These are phyloP conservation scores for Coemansia brasiliensis DNA, from an alignment of 192 early-diverging fungal species.

Conservation along the genomic window DNA sequence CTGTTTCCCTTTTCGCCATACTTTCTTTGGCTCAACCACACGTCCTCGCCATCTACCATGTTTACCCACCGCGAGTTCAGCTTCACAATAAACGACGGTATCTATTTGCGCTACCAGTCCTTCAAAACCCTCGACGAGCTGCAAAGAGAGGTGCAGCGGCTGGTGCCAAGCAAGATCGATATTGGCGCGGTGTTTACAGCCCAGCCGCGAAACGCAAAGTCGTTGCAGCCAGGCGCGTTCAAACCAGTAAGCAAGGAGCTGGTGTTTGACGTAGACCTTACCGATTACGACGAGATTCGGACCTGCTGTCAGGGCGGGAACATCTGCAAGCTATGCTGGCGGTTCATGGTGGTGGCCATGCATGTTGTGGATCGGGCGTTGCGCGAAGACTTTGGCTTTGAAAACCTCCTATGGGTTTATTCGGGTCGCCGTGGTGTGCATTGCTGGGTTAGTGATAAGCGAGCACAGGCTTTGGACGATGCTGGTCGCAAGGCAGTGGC, in stretches of 20 bases:
- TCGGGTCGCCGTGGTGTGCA: slow-evolving; percentile 96
- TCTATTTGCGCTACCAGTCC: slow-evolving; percentile 88
- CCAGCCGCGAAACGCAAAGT: slow-evolving; percentile 80
- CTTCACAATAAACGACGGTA: slow-evolving; percentile 77
- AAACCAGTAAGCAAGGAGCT: slow-evolving; percentile 82
- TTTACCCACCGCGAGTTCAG: slow-evolving; percentile 92
- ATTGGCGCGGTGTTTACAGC: slow-evolving; percentile 94
- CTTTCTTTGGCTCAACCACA: slow-evolving; percentile 80
- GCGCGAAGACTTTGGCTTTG: slow-evolving; percentile 92
- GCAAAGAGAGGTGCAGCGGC: slow-evolving; percentile 68
- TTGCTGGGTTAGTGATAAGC: slow-evolving; percentile 95
- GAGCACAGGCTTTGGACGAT: slow-evolving; percentile 75
- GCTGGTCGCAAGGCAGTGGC: slow-evolving; percentile 82
- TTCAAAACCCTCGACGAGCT: slow-evolving; percentile 73
- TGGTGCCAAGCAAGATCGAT: slow-evolving; percentile 91
- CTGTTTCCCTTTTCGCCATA: slow-evolving; percentile 84
- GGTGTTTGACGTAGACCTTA: slow-evolving; percentile 99
- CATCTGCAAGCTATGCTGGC: slow-evolving; percentile 91
- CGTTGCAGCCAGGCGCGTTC: slow-evolving; percentile 69
- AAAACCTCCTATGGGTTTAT: slow-evolving; percentile 92
- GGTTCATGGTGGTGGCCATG: slow-evolving; percentile 90
- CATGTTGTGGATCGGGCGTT: slow-evolving; percentile 80
- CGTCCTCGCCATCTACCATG: slow-evolving; percentile 60
- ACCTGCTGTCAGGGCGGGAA: slow-evolving; percentile 90
- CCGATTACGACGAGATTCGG: slow-evolving; percentile 96